Conservation (phyloP, 495 filamentous ascomycete species). For the Xylaria intraflava region DNA sequence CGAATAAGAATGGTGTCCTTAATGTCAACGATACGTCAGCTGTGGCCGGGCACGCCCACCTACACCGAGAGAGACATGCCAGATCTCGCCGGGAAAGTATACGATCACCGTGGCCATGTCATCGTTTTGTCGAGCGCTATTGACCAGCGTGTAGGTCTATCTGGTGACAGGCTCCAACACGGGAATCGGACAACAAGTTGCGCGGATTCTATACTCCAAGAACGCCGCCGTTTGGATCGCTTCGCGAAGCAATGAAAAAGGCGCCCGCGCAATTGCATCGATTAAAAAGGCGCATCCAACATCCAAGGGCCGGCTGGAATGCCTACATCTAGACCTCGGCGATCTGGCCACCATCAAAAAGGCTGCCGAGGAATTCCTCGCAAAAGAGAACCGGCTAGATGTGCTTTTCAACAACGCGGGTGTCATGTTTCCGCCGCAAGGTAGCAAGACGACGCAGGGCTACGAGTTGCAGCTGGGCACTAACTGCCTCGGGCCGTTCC, state of each 20-base stretch:
- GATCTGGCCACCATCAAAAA: conserved; percentile 22
- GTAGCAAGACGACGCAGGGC: conserved; percentile 24
- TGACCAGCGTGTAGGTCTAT: conserved; percentile 22
- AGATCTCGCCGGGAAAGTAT: conserved; percentile 18
- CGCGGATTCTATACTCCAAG: conserved; percentile 37
- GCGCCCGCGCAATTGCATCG: conserved; percentile 21
- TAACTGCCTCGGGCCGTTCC: conserved; percentile 35
- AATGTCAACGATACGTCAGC: conserved; percentile 13
- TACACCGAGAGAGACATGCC: conserved; percentile 28
- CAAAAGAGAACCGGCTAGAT: conserved; percentile 18
- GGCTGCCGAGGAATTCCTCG: conserved; percentile 18
- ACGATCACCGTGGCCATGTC: not conserved
- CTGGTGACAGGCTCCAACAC: conserved; percentile 48
- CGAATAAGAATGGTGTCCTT: not conserved
- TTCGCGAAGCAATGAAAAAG: conserved; percentile 38
- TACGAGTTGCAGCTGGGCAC: conserved; percentile 34
- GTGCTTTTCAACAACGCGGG: conserved; percentile 37
- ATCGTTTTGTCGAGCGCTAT: not conserved
- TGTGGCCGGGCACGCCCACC: conserved; percentile 18
- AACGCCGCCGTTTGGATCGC: conserved; percentile 48
- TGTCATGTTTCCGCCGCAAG: conserved; percentile 21
- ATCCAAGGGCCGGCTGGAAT: conserved; percentile 24
- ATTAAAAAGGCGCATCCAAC: conserved; percentile 21
- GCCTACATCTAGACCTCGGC: conserved; percentile 23
- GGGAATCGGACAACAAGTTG: conserved; percentile 44